phyloP scores from a whole-genome alignment of 169 alveolate genomes.

The Babesia bovis region DNA sequence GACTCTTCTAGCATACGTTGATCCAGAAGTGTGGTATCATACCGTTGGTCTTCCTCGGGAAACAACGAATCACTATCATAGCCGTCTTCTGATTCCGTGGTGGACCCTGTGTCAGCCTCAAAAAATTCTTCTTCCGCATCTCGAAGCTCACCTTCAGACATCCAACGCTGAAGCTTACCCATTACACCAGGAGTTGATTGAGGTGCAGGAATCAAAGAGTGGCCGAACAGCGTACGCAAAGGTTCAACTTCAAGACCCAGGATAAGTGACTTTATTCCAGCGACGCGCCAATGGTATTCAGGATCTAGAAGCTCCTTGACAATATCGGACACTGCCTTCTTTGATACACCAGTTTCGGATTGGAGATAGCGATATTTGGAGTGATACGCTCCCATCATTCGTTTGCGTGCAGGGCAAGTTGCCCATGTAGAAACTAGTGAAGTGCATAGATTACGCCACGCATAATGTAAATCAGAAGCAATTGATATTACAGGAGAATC shows the following conservation, averaged over 20 bases:
- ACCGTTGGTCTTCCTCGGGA: background rate
- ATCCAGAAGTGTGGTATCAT: slow-evolving; percentile 42
- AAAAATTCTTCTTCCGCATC: background rate
- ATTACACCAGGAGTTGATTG: background rate
- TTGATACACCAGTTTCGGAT: slow-evolving; percentile 29
- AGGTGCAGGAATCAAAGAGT: slow-evolving; percentile 1
- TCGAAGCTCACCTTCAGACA: background rate
- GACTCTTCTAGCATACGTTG: slow-evolving; percentile 34
- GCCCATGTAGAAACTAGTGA: slow-evolving; percentile 48
- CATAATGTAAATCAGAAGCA: slow-evolving; percentile 20
- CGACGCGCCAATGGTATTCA: slow-evolving; percentile 48
- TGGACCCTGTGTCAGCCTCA: background rate
- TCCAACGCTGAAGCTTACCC: slow-evolving; percentile 16
- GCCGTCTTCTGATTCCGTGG: background rate
- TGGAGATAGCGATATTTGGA: slow-evolving; percentile 28
- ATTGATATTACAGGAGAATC: slow-evolving; percentile 34
- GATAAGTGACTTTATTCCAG: slow-evolving; percentile 25
- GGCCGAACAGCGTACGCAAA: slow-evolving; percentile 13
- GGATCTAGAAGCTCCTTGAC: slow-evolving; percentile 60
- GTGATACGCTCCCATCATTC: slow-evolving; percentile 14
- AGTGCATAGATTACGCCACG: slow-evolving; percentile 39
- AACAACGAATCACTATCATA: background rate
- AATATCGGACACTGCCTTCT: slow-evolving; percentile 25
- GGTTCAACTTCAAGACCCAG: slow-evolving; percentile 44
- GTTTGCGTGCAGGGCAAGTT: slow-evolving; percentile 8